These are phyloP conservation scores for Sicyos baderoa DNA, from an alignment of 306 rosid genomes.

Conservation along the genomic window DNA sequence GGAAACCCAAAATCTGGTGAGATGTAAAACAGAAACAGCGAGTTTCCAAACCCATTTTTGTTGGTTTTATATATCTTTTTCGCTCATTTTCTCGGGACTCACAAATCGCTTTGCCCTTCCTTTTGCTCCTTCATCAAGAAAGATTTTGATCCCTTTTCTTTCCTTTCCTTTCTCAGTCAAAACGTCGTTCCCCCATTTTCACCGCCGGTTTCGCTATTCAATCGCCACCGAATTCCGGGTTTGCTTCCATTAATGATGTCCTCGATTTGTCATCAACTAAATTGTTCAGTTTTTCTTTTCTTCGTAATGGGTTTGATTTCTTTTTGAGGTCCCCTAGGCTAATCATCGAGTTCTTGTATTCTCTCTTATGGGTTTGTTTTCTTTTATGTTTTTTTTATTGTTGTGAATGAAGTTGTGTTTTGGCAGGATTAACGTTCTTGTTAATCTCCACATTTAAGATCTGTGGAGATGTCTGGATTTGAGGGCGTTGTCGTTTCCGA, in stretches of 20 bases:
- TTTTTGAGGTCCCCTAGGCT: not conserved
- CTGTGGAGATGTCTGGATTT: slow-evolving; percentile 60
- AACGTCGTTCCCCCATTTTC: slow-evolving; percentile 16
- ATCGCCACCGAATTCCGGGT: slow-evolving; percentile 26
- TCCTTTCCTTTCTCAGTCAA: slow-evolving; percentile 2
- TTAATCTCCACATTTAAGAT: slow-evolving; percentile 17
- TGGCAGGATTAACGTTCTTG: not conserved
- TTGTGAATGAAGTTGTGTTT: not conserved
- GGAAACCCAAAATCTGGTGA: slow-evolving; percentile 2
- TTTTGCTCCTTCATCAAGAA: slow-evolving; percentile 54
- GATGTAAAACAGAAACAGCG: slow-evolving; percentile 20
- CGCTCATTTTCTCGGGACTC: not conserved
- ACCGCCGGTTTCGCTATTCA: slow-evolving; percentile 7
- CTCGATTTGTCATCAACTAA: too few relatives aligned
- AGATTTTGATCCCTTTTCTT: slow-evolving; percentile 32
- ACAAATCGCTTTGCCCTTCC: slow-evolving; percentile 6
- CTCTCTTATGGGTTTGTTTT: not conserved
- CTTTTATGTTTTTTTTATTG: not conserved
- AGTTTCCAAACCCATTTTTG: slow-evolving; percentile 2
- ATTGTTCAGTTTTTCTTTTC: not conserved
- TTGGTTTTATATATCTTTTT: too few relatives aligned
- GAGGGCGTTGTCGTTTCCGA: slow-evolving; percentile 76
- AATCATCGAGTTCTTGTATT: not conserved
- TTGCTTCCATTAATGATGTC: slow-evolving; percentile 9
- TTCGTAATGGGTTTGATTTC: not conserved